Evolutionary conservation across 306 rosid genomes (phyloP).

Genomic region (Urtica urens): DNA sequence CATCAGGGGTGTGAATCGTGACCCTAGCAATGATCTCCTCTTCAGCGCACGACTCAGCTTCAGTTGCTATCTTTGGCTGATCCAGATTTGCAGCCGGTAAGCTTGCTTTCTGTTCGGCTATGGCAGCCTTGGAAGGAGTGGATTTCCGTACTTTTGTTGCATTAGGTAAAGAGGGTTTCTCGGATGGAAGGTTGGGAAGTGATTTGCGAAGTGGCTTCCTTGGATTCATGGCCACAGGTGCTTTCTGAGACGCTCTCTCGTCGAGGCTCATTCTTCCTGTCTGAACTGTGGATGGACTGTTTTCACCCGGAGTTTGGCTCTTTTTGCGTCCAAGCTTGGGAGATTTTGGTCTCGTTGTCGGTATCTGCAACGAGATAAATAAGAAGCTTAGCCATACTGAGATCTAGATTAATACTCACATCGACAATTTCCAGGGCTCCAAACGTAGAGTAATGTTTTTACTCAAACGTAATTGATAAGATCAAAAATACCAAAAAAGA

Average conservation of each 20-base stretch:
- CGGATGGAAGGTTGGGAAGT: conserved; percentile 75
- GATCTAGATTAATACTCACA: no score
- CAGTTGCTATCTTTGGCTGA: conserved; percentile 18
- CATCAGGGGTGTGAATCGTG: no score
- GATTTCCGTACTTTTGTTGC: conserved; percentile 29
- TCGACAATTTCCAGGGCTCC: no score
- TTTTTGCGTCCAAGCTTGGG: conserved; percentile 96
- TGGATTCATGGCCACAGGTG: conserved; percentile 26
- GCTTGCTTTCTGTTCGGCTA: conserved; percentile 22
- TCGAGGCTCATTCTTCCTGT: conserved; percentile 57
- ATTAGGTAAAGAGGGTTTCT: conserved; percentile 40
- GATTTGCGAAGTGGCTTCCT: conserved; percentile 85
- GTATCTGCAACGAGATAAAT: conserved; percentile 49
- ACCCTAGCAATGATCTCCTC: conserved; percentile 13
- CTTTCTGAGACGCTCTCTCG: conserved; percentile 51
- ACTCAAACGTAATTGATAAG: no score
- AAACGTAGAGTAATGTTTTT: no score
- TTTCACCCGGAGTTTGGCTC: conserved; percentile 42
- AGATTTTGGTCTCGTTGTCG: conserved; percentile 95
- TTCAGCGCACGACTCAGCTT: conserved; percentile 18
- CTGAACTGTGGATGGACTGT: conserved; percentile 23
- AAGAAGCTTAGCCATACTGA: background rate
- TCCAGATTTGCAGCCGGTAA: conserved; percentile 12
- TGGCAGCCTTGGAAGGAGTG: conserved; percentile 40
- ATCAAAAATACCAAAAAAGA: no score